Percentiles rank a stretch among this genome's conserved stretches.
Conservation (phyloP, 306 rosid genomes). For the Acacia crassicarpa region DNA sequence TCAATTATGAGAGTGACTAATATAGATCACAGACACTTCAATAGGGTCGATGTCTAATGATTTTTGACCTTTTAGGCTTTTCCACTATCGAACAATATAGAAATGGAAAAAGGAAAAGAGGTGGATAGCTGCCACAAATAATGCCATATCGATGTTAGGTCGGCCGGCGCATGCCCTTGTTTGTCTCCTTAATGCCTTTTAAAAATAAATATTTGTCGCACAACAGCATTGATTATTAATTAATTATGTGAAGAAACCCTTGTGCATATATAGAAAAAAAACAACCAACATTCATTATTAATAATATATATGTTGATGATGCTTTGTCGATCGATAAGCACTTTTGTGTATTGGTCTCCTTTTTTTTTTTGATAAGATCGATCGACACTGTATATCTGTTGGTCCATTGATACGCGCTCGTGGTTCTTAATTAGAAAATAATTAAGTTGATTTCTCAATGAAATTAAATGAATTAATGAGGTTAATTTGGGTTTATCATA, state of each 20-base stretch:
- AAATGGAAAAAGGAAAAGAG: background rate
- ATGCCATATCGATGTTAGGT: background rate
- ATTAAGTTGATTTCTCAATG: too few relatives aligned
- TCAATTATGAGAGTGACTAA: background rate
- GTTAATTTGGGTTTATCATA: background rate
- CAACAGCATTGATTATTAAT: background rate
- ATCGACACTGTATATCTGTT: background rate
- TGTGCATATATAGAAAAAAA: background rate
- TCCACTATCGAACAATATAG: background rate
- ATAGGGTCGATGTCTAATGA: background rate
- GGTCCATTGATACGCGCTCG: background rate
- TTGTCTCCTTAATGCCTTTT: background rate
- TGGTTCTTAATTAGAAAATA: background rate
- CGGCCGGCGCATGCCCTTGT: background rate
- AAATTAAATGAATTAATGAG: background rate
- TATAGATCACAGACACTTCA: background rate
- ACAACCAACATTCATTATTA: background rate
- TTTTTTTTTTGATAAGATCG: background rate
- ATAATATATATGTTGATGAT: background rate
- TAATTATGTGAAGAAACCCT: background rate
- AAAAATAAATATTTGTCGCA: background rate
- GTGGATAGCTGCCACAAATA: background rate
- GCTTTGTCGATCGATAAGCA: constrained; percentile 8
- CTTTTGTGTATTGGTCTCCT: background rate
- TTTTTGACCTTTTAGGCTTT: background rate